Percentiles rank a stretch among this genome's conserved stretches.
Conservation (phyloP, 2,329 filamentous ascomycete genomes). For the Cordyceps pruinosa region DNA sequence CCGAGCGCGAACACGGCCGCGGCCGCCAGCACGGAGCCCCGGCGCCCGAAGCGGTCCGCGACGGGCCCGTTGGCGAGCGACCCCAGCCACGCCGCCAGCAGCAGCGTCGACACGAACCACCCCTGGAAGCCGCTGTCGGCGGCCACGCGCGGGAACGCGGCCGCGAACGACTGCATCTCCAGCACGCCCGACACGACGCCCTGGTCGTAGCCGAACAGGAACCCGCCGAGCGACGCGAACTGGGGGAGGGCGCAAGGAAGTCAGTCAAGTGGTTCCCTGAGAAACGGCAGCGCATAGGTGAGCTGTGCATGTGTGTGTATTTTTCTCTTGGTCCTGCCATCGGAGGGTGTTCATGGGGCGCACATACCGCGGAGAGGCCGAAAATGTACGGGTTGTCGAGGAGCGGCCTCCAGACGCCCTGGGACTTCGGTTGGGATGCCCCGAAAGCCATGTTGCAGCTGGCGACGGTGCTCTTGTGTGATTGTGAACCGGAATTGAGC, state of each 20-base stretch:
- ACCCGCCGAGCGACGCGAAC: conserved; percentile 32
- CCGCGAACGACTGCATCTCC: conserved; percentile 37
- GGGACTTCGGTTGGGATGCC: neutral
- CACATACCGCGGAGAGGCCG: conserved; percentile 34
- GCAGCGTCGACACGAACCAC: conserved; percentile 45
- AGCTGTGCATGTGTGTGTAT: too few species aligned
- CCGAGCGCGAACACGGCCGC: conserved; percentile 34
- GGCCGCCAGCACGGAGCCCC: conserved; percentile 29
- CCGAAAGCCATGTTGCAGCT: neutral
- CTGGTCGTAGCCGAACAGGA: conserved; percentile 44
- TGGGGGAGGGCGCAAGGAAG: too few species aligned
- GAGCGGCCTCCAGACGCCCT: conserved; percentile 21
- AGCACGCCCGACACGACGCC: conserved; percentile 41
- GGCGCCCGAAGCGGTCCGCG: conserved; percentile 28
- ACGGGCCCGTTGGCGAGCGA: conserved; percentile 37
- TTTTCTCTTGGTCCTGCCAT: too few species aligned
- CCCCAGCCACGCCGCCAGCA: conserved; percentile 42
- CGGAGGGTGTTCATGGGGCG: neutral
- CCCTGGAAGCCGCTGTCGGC: conserved; percentile 41
- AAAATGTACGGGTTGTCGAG: conserved; percentile 37
- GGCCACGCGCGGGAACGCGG: conserved; percentile 27
- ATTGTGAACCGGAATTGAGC: too few species aligned
- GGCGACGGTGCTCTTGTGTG: too few species aligned
- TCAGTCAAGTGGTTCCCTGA: too few species aligned
- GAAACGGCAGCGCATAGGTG: too few species aligned